Conservation (phyloP, 2,329 filamentous ascomycete genomes). For the Sporothrix phasma region DNA sequence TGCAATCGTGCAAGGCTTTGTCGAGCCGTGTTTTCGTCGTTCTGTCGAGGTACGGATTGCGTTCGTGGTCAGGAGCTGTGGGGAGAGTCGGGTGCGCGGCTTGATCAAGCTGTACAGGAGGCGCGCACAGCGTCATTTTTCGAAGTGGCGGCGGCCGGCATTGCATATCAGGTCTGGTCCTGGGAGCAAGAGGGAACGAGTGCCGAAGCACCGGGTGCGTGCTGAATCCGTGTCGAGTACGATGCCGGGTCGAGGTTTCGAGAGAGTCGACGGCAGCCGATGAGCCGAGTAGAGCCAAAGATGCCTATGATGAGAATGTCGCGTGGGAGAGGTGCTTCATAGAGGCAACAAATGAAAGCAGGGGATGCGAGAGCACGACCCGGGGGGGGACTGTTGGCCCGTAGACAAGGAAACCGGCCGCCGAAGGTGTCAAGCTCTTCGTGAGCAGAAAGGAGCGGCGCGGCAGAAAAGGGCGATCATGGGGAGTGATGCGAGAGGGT, state of each 20-base stretch:
- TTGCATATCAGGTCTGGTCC: slow-evolving; percentile 19
- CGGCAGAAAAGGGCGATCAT: background rate
- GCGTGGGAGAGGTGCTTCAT: background rate
- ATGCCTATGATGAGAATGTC: slow-evolving; percentile 8
- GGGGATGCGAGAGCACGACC: background rate
- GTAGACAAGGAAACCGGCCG: slow-evolving; percentile 6
- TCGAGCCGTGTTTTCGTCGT: slow-evolving; percentile 12
- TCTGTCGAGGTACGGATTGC: background rate
- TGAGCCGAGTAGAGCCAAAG: background rate
- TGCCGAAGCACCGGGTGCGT: background rate
- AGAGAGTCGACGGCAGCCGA: background rate
- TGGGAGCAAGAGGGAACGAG: background rate
- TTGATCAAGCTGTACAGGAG: slow-evolving; percentile 26
- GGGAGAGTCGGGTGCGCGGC: slow-evolving; percentile 13
- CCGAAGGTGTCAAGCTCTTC: slow-evolving; percentile 5
- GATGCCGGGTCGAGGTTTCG: background rate
- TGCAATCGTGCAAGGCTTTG: slow-evolving; percentile 14
- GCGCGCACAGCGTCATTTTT: slow-evolving; percentile 36
- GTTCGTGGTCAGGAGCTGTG: slow-evolving; percentile 3
- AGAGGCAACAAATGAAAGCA: background rate
- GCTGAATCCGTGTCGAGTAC: background rate
- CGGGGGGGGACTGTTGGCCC: slow-evolving; percentile 8
- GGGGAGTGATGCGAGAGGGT: background rate
- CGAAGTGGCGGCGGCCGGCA: slow-evolving; percentile 27
- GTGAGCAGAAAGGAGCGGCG: background rate